Conservation (phyloP, 805 yeast species). For the Candida glaebosa region DNA sequence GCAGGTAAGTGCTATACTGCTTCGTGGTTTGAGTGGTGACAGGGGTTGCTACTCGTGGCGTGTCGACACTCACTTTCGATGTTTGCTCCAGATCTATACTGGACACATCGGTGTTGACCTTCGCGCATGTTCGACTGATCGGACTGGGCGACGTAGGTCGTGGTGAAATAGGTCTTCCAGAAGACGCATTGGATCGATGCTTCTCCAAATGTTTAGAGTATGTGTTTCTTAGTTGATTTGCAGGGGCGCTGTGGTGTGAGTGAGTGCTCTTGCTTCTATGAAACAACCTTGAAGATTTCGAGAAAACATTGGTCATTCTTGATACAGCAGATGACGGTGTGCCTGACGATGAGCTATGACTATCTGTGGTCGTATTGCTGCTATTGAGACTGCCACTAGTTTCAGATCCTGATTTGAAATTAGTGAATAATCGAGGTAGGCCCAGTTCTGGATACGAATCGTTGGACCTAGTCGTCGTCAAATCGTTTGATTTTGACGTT, state of each 20-base stretch:
- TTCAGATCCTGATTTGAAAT: neutral
- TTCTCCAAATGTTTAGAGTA: constrained; percentile 33
- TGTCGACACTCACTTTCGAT: neutral
- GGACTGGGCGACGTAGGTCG: constrained; percentile 3
- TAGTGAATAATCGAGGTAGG: neutral
- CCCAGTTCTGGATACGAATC: neutral
- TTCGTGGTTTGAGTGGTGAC: neutral
- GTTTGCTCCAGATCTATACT: constrained; percentile 2
- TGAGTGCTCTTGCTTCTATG: constrained; percentile 15
- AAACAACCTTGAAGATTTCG: constrained; percentile 25
- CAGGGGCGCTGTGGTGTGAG: constrained; percentile 3
- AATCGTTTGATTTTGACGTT: neutral
- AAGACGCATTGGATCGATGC: constrained; percentile 25
- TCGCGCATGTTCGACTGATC: neutral
- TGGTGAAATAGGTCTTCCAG: constrained; percentile 3
- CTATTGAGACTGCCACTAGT: neutral
- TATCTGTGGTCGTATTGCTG: neutral
- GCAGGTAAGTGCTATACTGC: neutral
- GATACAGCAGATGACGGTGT: constrained; percentile 5
- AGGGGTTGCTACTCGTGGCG: neutral
- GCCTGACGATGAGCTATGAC: constrained; percentile 1
- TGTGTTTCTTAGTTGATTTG: constrained; percentile 20
- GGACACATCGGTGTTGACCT: neutral
- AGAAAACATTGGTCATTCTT: constrained; percentile 21
- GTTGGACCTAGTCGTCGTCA: neutral